Percentiles rank a stretch among this genome's conserved stretches.
Conservation (phyloP, 2,329 filamentous ascomycete genomes). For the Dactylonectria macrodidyma region DNA sequence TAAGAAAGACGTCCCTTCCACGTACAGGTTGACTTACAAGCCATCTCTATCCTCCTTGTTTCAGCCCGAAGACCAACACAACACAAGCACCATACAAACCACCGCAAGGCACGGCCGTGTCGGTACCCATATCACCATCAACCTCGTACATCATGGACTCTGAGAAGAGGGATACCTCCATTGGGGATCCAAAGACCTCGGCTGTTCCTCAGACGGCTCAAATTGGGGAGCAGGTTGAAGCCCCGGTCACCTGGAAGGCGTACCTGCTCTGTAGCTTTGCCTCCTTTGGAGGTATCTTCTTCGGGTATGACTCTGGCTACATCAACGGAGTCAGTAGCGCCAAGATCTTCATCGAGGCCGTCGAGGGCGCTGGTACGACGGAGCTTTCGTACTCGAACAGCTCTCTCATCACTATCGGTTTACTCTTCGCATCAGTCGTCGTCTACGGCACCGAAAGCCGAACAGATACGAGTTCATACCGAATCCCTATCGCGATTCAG, state of each 20-base stretch:
- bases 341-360: too few relatives aligned
- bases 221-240: conserved; percentile 59
- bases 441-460: conserved; percentile 35
- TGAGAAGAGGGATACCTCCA: too few relatives aligned
- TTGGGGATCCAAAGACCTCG: too few relatives aligned
- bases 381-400: conserved; percentile 48
- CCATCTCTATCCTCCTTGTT: too few relatives aligned
- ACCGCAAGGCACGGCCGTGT: too few relatives aligned
- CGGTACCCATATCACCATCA: too few relatives aligned
- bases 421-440: conserved; percentile 33
- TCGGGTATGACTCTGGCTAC: conserved; percentile 80
- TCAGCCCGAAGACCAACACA: too few relatives aligned
- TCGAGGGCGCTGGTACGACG: too few relatives aligned
- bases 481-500: conserved; percentile 84
- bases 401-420: conserved; percentile 60
- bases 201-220: not conserved
- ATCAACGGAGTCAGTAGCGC: conserved; percentile 66
- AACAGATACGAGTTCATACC: conserved; percentile 58
- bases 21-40: too few relatives aligned
- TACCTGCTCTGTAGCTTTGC: conserved; percentile 76
- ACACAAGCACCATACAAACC: not conserved
- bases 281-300: conserved; percentile 77
- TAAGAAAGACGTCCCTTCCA: too few relatives aligned
- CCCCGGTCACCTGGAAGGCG: conserved; percentile 67
- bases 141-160: too few relatives aligned